phyloP scores from a whole-genome alignment of 345 rosid species.

The Dimocarpus longan region DNA sequence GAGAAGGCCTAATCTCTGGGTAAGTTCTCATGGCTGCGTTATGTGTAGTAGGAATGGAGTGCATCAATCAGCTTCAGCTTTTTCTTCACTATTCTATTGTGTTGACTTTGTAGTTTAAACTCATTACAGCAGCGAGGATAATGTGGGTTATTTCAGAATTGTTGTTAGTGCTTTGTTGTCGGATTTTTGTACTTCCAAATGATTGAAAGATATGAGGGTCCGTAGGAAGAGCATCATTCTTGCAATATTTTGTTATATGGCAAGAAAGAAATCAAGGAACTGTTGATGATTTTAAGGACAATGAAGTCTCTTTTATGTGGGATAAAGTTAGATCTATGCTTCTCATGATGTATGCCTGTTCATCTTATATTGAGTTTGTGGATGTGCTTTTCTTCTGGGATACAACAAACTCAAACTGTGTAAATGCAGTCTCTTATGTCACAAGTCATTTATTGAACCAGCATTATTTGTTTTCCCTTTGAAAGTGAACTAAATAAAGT shows the following conservation, averaged over 20 bases:
- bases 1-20: background rate
- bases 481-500: slow-evolving; percentile 11
- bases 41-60: background rate
- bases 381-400: slow-evolving; percentile 1
- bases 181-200: background rate
- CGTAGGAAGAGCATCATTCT: background rate
- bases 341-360: background rate
- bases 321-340: background rate
- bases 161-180: background rate
- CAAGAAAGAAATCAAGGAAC: background rate
- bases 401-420: background rate
- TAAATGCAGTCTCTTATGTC: background rate
- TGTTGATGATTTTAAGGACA: background rate
- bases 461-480: background rate
- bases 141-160: background rate
- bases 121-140: background rate
- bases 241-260: background rate
- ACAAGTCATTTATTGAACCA: background rate
- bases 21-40: background rate
- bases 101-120: background rate
- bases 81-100: background rate
- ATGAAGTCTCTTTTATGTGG: background rate
- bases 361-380: background rate
- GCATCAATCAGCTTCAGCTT: background rate
- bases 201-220: background rate